Evolutionary conservation across 2,329 filamentous ascomycete genomes (phyloP).

Genomic region (Botryosphaeria dothidea): DNA sequence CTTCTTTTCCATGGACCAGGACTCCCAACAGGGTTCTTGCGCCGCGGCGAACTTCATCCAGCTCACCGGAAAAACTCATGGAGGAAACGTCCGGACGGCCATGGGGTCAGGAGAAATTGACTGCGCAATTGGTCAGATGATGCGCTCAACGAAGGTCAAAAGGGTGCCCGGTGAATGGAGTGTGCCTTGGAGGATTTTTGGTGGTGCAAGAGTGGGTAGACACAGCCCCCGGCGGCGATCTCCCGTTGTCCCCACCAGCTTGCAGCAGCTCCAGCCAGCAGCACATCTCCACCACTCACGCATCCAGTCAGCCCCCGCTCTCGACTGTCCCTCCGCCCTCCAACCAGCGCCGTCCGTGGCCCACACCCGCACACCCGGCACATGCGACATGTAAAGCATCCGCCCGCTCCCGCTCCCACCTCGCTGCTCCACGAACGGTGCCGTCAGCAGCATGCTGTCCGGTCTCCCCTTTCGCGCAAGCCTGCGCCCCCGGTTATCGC

Average conservation of each 20-base stretch:
- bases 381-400: slow-evolving; percentile 15
- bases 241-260: slow-evolving; percentile 9
- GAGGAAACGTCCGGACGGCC: too few relatives aligned
- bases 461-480: slow-evolving; percentile 15
- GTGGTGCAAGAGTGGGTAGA: background rate
- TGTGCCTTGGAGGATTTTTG: background rate
- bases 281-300: background rate
- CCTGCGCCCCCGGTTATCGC: background rate
- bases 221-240: slow-evolving; percentile 4
- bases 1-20: too few relatives aligned
- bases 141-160: too few relatives aligned
- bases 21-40: too few relatives aligned
- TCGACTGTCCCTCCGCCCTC: background rate
- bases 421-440: background rate
- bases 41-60: too few relatives aligned
- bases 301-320: slow-evolving; percentile 1
- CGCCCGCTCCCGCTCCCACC: slow-evolving; percentile 6
- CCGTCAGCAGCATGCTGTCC: slow-evolving; percentile 9
- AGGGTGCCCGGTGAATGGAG: background rate
- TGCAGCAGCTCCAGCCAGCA: background rate
- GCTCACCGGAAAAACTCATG: too few relatives aligned
- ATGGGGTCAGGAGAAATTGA: too few relatives aligned
- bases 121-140: too few relatives aligned
- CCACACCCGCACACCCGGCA: background rate
- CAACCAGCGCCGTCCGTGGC: background rate